phyloP scores from a whole-genome alignment of 1,284 basidiomycete genomes.

The Leccinum griseonigrum region DNA sequence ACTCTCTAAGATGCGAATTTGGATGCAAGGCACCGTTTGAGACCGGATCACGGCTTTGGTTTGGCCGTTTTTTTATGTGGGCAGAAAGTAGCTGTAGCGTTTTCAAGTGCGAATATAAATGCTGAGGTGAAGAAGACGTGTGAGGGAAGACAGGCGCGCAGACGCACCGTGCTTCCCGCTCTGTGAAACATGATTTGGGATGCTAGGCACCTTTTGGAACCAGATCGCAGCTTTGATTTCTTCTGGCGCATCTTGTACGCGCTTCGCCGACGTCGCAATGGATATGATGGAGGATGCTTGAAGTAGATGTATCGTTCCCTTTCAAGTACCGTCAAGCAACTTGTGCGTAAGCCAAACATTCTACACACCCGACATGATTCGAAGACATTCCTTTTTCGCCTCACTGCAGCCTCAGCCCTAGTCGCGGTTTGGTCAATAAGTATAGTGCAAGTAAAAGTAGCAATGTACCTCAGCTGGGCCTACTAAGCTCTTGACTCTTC shows the following conservation, averaged over 20 bases:
- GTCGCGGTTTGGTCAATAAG: conserved; percentile 3
- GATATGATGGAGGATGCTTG: conserved; percentile 87
- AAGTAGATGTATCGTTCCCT: conserved; percentile 88
- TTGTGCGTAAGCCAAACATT: neutral
- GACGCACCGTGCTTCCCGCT: conserved; percentile 50
- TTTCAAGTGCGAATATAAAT: conserved; percentile 62
- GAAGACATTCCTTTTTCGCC: conserved; percentile 87
- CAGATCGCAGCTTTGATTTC: conserved; percentile 56
- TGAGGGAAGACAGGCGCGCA: neutral
- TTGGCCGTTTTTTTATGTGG: conserved; percentile 59
- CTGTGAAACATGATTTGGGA: conserved; percentile 42
- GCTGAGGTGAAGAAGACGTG: neutral
- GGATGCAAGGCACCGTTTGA: too few relatives aligned
- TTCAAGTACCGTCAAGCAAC: conserved; percentile 40
- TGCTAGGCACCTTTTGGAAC: conserved; percentile 43
- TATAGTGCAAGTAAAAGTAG: conserved; percentile 26
- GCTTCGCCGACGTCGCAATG: conserved; percentile 63
- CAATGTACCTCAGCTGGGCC: conserved; percentile 61
- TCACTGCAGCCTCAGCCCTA: conserved; percentile 71
- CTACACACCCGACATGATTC: conserved; percentile 90
- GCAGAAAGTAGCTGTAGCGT: conserved; percentile 76
- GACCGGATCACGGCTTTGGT: too few relatives aligned
- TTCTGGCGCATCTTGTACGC: conserved; percentile 57
- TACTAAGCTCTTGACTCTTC: conserved; percentile 35
- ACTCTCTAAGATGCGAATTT: too few relatives aligned